These are phyloP conservation scores for Aspergillus sp. DNA, from an alignment of 2,329 filamentous ascomycete genomes.

Conservation along the genomic window DNA sequence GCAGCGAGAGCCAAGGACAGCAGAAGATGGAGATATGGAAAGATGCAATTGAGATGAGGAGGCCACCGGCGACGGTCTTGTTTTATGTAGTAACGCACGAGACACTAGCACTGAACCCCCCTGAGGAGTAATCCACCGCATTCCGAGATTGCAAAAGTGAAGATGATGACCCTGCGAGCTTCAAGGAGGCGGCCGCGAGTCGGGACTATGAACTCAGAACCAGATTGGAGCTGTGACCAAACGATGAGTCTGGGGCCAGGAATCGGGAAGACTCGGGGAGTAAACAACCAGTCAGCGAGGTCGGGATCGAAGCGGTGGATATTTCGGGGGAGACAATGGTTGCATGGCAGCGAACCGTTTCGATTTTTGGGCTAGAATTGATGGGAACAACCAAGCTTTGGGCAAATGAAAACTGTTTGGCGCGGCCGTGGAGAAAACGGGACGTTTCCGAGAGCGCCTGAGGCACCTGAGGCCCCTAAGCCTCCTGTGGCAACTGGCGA, in stretches of 20 bases:
- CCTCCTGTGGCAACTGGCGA: neutral
- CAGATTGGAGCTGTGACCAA: conserved; percentile 8
- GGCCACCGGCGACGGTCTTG: conserved; percentile 22
- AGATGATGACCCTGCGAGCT: conserved; percentile 16
- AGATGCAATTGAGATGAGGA: conserved; percentile 12
- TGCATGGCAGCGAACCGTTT: conserved; percentile 25
- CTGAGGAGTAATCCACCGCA: conserved; percentile 34
- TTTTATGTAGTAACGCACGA: conserved; percentile 30
- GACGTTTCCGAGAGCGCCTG: conserved; percentile 20
- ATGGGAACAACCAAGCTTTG: conserved; percentile 24
- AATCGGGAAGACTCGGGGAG: conserved; percentile 26
- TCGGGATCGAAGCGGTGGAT: conserved; percentile 22
- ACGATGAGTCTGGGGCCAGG: conserved; percentile 18
- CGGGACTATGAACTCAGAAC: conserved; percentile 17
- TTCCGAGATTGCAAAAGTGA: conserved; percentile 57
- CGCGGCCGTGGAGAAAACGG: conserved; percentile 21
- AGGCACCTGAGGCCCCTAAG: neutral
- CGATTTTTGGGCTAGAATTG: conserved; percentile 12
- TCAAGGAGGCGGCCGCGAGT: conserved; percentile 20
- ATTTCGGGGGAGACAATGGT: conserved; percentile 19
- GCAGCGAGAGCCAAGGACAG: conserved; percentile 13
- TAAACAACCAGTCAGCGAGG: conserved; percentile 22
- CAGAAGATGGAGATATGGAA: conserved; percentile 20
- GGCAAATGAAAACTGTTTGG: conserved; percentile 15
- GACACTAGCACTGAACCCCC: conserved; percentile 32